phyloP scores from a whole-genome alignment of 345 rosid species.

The Anacardium occidentale region DNA sequence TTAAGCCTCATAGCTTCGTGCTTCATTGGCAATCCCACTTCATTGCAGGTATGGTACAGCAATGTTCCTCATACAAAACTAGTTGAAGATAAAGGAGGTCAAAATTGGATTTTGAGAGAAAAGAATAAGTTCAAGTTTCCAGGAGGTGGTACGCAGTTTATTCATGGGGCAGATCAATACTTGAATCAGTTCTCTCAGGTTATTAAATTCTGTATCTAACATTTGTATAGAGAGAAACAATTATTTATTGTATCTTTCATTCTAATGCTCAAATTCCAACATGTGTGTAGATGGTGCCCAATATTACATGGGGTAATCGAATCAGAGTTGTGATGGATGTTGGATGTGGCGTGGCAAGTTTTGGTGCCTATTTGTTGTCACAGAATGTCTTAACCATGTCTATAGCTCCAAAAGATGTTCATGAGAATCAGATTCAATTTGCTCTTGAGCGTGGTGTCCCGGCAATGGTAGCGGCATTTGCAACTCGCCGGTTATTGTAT shows the following conservation, averaged over 20 bases:
- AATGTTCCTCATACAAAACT: slow-evolving; percentile 88
- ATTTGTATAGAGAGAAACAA: background rate
- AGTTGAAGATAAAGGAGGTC: slow-evolving; percentile 96
- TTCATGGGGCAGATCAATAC: slow-evolving; percentile 92
- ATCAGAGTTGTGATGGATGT: slow-evolving; percentile 77
- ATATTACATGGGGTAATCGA: slow-evolving; percentile 69
- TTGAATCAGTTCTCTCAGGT: slow-evolving; percentile 87
- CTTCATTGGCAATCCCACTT: slow-evolving; percentile 20
- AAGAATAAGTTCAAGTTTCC: slow-evolving; percentile 92
- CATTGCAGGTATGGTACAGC: slow-evolving; percentile 71
- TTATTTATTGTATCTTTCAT: background rate
- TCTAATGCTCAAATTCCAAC: slow-evolving; percentile 21
- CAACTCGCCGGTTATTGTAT: slow-evolving; percentile 65
- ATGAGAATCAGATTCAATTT: slow-evolving; percentile 97
- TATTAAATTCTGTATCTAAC: background rate
- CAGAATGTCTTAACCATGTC: slow-evolving; percentile 81
- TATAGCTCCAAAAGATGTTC: slow-evolving; percentile 98
- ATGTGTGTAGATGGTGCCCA: slow-evolving; percentile 72
- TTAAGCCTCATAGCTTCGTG: background rate
- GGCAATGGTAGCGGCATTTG: slow-evolving; percentile 96
- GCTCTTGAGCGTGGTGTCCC: slow-evolving; percentile 99
- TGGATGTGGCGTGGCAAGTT: slow-evolving; percentile 99
- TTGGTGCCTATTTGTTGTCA: slow-evolving; percentile 89
- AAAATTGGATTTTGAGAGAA: slow-evolving; percentile 76
- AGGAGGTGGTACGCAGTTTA: slow-evolving; percentile 98